Evolutionary conservation across 108 stramenopile genomes (phyloP), one percentile per base, ranked within the genome.

Genomic region (Skeletonema grethae): DNA sequence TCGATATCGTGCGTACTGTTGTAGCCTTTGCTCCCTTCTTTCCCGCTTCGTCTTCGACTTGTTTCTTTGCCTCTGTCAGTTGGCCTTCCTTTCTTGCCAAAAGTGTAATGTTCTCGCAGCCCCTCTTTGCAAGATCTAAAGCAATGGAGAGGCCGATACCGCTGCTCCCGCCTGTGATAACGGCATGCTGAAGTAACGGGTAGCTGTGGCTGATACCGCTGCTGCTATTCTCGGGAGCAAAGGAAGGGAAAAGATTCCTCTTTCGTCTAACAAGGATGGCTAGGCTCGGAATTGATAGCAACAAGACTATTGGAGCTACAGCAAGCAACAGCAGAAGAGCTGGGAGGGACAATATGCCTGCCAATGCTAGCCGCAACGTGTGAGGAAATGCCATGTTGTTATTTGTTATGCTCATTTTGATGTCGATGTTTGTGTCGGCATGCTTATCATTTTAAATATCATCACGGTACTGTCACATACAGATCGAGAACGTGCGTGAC

Each of bases 141-240:
- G 90, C 94, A 55, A 96, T 72, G 8, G 84, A 73, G 38, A 93
- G 73, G 24, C 96, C 96, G 68, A 97, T 97, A 11, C 96, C 96
- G 48, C 77, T 84, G 41, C 76, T 79, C 38, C 96, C 96, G 29
- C 96, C 96, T 7, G 91, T 89, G 28, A 97, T 80, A 34, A 95
- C 68, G 22, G 90, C 92, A 60, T 93, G 96, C 56, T 70, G 58
- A 29, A 79, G 76, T 5, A 82, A 67, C 18, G 79, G 68, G 20
- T 69, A 53, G 29, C 59, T 68, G 0, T 16, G 10, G 56, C 29
- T 39, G 70, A 34, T 25, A 29, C 57, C 18, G 30, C 63, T 29
- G 64, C 50, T 30, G 36, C 7, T 61, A 24, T 34, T 29, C 30
- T 70, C 24, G 31, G 13, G 15, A 46, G 64, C 10, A 31, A 63